These are phyloP conservation scores for Kluyveromyces aestuarii DNA, from an alignment of 805 yeast species.

Conservation along the genomic window DNA sequence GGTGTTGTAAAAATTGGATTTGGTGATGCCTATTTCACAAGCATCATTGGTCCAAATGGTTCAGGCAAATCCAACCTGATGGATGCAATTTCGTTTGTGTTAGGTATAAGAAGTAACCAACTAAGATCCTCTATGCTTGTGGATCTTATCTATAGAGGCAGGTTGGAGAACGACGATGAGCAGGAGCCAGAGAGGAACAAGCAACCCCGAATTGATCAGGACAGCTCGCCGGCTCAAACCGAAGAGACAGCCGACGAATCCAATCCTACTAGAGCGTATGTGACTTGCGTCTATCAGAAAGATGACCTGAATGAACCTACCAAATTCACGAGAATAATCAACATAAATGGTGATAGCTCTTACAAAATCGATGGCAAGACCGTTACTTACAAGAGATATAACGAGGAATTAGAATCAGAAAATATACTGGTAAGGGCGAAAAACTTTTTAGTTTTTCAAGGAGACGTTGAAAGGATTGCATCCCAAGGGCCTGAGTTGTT, in stretches of 20 bases:
- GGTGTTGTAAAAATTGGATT: slow-evolving; percentile 73
- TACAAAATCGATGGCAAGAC: slow-evolving; percentile 54
- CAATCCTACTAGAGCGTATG: slow-evolving; percentile 55
- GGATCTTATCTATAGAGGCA: slow-evolving; percentile 77
- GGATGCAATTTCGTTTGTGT: slow-evolving; percentile 93
- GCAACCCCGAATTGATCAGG: slow-evolving; percentile 15
- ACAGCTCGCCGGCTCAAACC: slow-evolving; percentile 1
- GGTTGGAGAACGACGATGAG: slow-evolving; percentile 24
- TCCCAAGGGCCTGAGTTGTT: slow-evolving; percentile 74
- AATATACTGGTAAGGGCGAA: slow-evolving; percentile 82
- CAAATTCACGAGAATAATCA: slow-evolving; percentile 54
- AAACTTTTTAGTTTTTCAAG: slow-evolving; percentile 91
- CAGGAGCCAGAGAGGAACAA: slow-evolving; percentile 12
- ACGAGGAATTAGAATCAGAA: slow-evolving; percentile 57
- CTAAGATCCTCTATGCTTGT: slow-evolving; percentile 64
- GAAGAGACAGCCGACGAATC: slow-evolving; percentile 14
- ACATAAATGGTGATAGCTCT: slow-evolving; percentile 50
- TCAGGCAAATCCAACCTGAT: slow-evolving; percentile 96
- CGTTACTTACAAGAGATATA: slow-evolving; percentile 58
- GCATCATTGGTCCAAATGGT: slow-evolving; percentile 97
- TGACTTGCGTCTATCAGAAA: slow-evolving; percentile 66
- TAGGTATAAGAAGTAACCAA: slow-evolving; percentile 71
- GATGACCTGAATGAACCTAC: slow-evolving; percentile 45
- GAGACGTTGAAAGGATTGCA: slow-evolving; percentile 92
- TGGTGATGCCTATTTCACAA: slow-evolving; percentile 75